Evolutionary conservation across 139 green algal species (phyloP).

Genomic region (Coelastrella sp.): DNA sequence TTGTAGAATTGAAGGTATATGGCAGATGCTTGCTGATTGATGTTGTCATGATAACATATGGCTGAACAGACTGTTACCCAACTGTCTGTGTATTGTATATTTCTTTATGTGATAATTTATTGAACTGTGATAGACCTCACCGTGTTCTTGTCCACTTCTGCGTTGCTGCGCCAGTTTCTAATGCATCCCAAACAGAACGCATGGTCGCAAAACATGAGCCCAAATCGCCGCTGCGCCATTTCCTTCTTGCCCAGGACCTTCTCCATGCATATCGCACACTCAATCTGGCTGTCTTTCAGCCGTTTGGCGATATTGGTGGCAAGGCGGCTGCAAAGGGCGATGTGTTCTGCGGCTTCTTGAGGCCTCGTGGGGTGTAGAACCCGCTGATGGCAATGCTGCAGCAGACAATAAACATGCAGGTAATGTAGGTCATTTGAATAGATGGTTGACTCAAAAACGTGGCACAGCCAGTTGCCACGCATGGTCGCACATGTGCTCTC

Average conservation of each 20-base stretch:
- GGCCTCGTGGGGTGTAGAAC: constrained; percentile 74
- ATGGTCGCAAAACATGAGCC: constrained; percentile 88
- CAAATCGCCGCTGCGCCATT: constrained; percentile 74
- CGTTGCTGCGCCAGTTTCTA: constrained; percentile 77
- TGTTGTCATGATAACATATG: too few species aligned
- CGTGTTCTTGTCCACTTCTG: constrained; percentile 65
- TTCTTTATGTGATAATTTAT: too few species aligned
- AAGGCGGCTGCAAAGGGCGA: constrained; percentile 60
- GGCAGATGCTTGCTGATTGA: too few species aligned
- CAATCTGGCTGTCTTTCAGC: constrained; percentile 59
- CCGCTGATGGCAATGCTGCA: constrained; percentile 61
- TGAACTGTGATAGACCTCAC: constrained; percentile 41
- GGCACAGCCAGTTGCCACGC: too few species aligned
- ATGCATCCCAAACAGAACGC: constrained; percentile 92
- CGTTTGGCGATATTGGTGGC: constrained; percentile 66
- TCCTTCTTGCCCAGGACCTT: constrained; percentile 66
- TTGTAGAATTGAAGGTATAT: too few species aligned
- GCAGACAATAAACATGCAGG: too few species aligned
- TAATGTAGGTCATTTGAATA: too few species aligned
- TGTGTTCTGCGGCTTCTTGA: constrained; percentile 59
- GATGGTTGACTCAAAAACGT: too few species aligned
- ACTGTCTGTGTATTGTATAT: too few species aligned
- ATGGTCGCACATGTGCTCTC: too few species aligned
- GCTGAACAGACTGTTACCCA: too few species aligned
- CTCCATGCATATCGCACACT: constrained; percentile 90